phyloP scores from a whole-genome alignment of 495 filamentous ascomycete species.

The Lasiosphaeria miniovina region DNA sequence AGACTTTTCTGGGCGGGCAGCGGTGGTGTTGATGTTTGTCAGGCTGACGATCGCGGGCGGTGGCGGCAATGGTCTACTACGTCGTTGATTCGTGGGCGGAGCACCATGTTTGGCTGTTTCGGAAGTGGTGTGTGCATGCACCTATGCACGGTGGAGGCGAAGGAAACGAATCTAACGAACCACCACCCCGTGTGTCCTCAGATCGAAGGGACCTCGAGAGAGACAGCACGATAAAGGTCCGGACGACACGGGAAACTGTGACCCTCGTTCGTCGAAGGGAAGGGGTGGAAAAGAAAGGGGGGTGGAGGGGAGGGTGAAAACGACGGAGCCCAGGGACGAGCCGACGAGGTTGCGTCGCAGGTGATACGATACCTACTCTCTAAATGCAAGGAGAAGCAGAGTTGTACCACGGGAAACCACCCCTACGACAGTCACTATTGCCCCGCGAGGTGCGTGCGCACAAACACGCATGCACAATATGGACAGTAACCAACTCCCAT shows the following conservation, averaged over 20 bases:
- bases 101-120: not conserved
- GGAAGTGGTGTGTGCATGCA: not conserved
- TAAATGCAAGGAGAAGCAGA: not conserved
- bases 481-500: not conserved
- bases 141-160: not conserved
- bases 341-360: slow-evolving; percentile 15
- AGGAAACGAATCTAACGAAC: not conserved
- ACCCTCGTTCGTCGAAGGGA: not conserved
- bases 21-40: not conserved
- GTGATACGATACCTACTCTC: slow-evolving; percentile 9
- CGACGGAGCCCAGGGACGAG: slow-evolving; percentile 2
- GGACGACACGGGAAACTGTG: not conserved
- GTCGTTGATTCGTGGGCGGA: not conserved
- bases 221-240: too few relatives aligned
- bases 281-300: not conserved
- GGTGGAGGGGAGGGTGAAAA: not conserved
- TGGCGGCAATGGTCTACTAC: not conserved
- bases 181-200: too few relatives aligned
- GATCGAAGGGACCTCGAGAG: too few relatives aligned
- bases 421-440: not conserved
- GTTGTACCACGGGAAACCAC: not conserved
- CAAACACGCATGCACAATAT: not conserved
- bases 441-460: not conserved
- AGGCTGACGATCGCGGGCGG: not conserved
- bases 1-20: not conserved